Evolutionary conservation across 2,329 filamentous ascomycete species (phyloP), one percentile per base, ranked within the genome.

Genomic region (Hypoxylon sp.): DNA sequence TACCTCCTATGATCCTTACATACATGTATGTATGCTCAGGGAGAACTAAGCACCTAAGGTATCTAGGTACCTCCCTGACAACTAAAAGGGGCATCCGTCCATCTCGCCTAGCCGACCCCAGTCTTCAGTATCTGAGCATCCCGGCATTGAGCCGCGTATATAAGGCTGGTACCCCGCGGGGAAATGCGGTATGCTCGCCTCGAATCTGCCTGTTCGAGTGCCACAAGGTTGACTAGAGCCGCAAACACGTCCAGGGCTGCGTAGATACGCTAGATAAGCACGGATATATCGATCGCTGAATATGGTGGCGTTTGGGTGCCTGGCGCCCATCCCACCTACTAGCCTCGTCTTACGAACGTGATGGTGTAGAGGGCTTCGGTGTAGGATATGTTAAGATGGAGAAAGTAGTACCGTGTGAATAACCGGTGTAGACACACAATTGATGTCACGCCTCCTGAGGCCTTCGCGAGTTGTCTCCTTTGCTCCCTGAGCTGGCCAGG

Each of bases 151-250:
- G 56, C 56, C 56, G 56, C 35, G 21, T 39, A 51, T 35, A 21
- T 56, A 32, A 11, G 31, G 13, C 27, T 32, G 27, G 24, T 19
- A 46, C 29, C 17, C 27, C 58, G 31, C 13, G 48, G 37, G 19
- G 24, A 48, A 50, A 4, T 3, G 27, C 27, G 39, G 31, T 44
- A 31, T 21, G 6, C 24, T 13, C n/a, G 35, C 27, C 35, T n/a
- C 37, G 35, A 62, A 19, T 55, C 48, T 58, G 61, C 60, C 60
- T 63, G 11, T 27, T 63, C 46, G 19, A 15, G 60, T 57, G n/a
- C 8, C 48, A 64, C 61, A 37, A 54, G 35, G 35, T 53, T 31
- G 37, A 58, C 29, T 17, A 54, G 35, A 54, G 52, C 39, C 52
- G 39, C 39, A 24, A 27, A 42, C 6, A 29, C 24, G 7, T 29